Evolutionary conservation across 495 filamentous ascomycete genomes (phyloP).

Genomic region (Bombardia bombarda): DNA sequence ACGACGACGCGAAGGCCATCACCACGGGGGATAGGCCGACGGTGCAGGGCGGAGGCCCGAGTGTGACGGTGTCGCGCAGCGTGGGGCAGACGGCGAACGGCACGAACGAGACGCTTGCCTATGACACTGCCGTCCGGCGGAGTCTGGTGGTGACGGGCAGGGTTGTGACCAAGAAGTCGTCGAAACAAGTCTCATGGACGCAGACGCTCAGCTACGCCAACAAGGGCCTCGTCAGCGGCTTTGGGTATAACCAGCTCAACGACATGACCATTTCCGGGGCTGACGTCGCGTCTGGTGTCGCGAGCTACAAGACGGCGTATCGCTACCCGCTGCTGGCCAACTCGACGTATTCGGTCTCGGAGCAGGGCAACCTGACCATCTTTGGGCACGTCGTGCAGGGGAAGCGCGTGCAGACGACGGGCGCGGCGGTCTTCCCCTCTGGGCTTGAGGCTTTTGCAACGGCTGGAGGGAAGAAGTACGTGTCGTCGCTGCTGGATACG

Average conservation of each 20-base stretch:
- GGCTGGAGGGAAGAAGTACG: constrained; percentile 14
- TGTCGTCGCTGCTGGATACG: constrained; percentile 40
- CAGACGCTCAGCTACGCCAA: constrained; percentile 56
- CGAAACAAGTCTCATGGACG: constrained; percentile 44
- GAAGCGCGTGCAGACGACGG: constrained; percentile 38
- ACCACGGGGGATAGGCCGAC: constrained; percentile 40
- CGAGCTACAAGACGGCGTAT: constrained; percentile 40
- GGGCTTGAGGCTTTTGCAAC: constrained; percentile 44
- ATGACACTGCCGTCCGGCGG: constrained; percentile 50
- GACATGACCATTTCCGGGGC: constrained; percentile 53
- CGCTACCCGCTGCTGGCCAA: constrained; percentile 58
- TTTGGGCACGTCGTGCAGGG: constrained; percentile 51
- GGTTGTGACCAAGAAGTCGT: constrained; percentile 36
- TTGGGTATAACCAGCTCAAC: constrained; percentile 56
- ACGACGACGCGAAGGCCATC: constrained; percentile 33
- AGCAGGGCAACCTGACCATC: constrained; percentile 50
- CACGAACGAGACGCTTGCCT: constrained; percentile 55
- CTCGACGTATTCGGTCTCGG: constrained; percentile 37
- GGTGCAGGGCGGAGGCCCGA: constrained; percentile 17
- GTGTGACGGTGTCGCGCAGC: constrained; percentile 26
- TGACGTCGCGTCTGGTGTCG: constrained; percentile 36
- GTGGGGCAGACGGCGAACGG: constrained; percentile 38
- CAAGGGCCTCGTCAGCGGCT: constrained; percentile 45
- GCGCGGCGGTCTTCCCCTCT: constrained; percentile 50
- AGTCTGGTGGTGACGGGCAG: constrained; percentile 45